Conservation (phyloP, 352 stramenopile genomes). For the Pythium chondricola region DNA sequence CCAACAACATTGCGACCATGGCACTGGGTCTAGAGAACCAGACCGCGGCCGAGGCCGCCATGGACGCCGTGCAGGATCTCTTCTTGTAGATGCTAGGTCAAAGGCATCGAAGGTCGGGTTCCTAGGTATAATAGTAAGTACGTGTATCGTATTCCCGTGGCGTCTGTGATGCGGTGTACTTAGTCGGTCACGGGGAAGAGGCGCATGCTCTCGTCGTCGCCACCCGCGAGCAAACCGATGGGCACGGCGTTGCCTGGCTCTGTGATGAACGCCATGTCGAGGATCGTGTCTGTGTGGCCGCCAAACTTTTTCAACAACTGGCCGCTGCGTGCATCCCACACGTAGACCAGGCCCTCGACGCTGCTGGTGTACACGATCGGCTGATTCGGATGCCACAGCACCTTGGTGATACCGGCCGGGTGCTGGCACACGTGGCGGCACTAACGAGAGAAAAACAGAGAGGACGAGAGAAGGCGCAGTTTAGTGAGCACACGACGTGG, state of each 20-base stretch:
- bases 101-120: not conserved
- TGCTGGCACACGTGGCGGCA: slow-evolving; percentile 87
- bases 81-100: no score
- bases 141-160: slow-evolving; percentile 6
- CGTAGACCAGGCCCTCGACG: slow-evolving; percentile 85
- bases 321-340: slow-evolving; percentile 88
- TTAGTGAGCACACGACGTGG: slow-evolving; percentile 3
- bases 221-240: slow-evolving; percentile 62
- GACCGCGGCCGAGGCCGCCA: no score
- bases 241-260: slow-evolving; percentile 33
- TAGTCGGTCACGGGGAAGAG: slow-evolving; percentile 65
- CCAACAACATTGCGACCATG: not conserved
- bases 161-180: not conserved
- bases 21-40: no score
- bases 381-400: slow-evolving; percentile 85
- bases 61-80: no score
- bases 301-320: slow-evolving; percentile 67
- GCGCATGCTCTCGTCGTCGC: slow-evolving; percentile 79
- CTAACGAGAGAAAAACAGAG: slow-evolving; percentile 15
- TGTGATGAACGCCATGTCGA: slow-evolving; percentile 83
- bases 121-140: not conserved
- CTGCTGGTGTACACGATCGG: slow-evolving; percentile 86
- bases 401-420: slow-evolving; percentile 85
- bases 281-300: slow-evolving; percentile 89
- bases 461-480: not conserved